Evolutionary conservation across 23 red algal species (phyloP).

Genomic region (Gracilaria domingensis): DNA sequence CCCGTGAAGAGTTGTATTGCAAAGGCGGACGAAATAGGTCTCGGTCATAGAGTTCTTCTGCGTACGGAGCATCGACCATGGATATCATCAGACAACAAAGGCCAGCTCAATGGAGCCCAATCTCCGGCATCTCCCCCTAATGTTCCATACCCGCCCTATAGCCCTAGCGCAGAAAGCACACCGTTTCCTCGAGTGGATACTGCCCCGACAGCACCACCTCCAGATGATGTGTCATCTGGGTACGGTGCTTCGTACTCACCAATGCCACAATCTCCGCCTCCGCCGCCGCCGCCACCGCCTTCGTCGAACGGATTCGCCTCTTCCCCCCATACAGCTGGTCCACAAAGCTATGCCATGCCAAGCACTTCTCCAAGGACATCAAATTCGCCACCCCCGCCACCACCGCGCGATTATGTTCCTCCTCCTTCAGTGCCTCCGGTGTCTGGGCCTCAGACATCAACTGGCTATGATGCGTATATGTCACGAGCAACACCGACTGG

Average conservation of each 20-base stretch:
- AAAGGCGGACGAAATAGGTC: conserved; percentile 41
- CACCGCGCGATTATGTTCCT: neutral
- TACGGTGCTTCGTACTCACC: conserved; percentile 14
- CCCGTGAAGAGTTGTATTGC: conserved; percentile 2
- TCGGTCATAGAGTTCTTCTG: conserved; percentile 54
- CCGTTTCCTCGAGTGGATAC: conserved; percentile 28
- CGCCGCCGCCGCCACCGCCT: conserved; percentile 16
- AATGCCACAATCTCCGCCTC: conserved; percentile 9
- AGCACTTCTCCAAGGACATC: conserved; percentile 11
- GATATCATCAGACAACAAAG: conserved; percentile 37
- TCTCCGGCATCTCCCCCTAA: conserved; percentile 8
- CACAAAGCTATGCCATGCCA: conserved; percentile 11
- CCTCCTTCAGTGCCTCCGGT: neutral
- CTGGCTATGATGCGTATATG: neutral
- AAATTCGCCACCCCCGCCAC: neutral
- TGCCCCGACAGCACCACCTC: conserved; percentile 13
- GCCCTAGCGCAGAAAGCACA: neutral
- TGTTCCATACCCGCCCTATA: conserved; percentile 12
- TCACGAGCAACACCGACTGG: neutral
- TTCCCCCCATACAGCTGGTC: neutral
- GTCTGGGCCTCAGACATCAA: neutral
- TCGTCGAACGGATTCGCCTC: neutral
- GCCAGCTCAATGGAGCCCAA: neutral
- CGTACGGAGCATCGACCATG: conserved; percentile 55
- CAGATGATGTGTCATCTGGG: conserved; percentile 9